Conservation (phyloP, 805 yeast genomes). For the Lipomyces sp. region DNA sequence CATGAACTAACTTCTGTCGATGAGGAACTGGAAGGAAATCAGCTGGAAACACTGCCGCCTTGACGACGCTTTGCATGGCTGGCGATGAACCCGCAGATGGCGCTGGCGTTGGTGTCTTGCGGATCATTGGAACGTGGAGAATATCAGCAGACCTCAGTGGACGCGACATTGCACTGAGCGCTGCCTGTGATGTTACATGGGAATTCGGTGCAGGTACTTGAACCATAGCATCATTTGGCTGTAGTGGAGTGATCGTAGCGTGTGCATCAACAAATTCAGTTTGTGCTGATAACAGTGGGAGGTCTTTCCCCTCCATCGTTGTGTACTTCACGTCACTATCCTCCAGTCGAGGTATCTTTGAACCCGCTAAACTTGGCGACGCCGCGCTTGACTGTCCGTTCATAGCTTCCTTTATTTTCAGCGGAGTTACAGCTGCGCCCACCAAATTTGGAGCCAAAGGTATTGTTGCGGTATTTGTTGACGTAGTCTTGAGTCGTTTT, state of each 20-base stretch:
- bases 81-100: neutral
- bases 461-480: neutral
- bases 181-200: neutral
- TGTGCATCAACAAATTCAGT: neutral
- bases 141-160: neutral
- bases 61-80: neutral
- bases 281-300: neutral
- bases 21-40: neutral
- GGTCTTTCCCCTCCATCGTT: neutral
- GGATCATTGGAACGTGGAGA: neutral
- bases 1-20: neutral
- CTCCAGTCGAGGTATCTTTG: constrained; percentile 5
- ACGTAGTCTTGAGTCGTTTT: neutral
- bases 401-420: neutral
- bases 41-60: neutral
- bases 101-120: neutral
- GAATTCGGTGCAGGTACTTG: neutral
- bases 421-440: neutral
- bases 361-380: neutral
- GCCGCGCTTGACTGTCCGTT: neutral
- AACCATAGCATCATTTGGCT: neutral
- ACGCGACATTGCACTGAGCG: neutral
- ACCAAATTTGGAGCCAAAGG: neutral
- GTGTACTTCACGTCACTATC: neutral
- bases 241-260: neutral